Base-by-base conservation (phyloP, 2,329 filamentous ascomycete species). In the Pseudocercospora fijiensis region DNA sequence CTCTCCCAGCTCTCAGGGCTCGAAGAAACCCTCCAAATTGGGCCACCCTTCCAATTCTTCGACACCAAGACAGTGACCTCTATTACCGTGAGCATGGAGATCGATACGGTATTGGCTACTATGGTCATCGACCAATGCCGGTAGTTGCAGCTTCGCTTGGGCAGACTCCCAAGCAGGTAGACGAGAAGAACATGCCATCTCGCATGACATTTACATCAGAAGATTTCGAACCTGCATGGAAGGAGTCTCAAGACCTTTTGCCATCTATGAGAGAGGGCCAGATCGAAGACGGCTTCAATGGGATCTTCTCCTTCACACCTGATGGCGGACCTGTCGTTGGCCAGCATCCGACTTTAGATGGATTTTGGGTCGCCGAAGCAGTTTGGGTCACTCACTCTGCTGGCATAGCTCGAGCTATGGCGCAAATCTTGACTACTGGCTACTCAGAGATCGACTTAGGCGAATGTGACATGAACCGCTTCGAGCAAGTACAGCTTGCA, bases 341-440 rank as follows among this genome's bases (percentile, higher is more conserved):
- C 2, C 80, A 84, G 68, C 79, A 84, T 0, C 85, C 86, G 6
- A 81, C 80, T 13, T 74, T 88, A 0, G 83, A 87, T 52, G 84
- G 84, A 11, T 88, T 88, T 74, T 88, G 81, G 67, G 84, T 88
- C 0, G 86, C 86, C 0, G 86, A 88, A 69, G 86, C 86, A 4
- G 85, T 88, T 0, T 88, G 86, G 86, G 86, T 88, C 0, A 88
- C 86, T 18, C 86, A 88, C 67, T 88, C 86, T 0, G 85, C 85
- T 0, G 86, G 86, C 24, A 83, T 88, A 1, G 86, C 86, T 8
- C 82, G 84, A 26, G 85, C 86, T 0, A 71, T 88, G 0, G 86
- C 86, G 0, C 81, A 88, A 70, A 70, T 86, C 0, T 75, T 88
- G 26, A 88, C 85, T 0, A 79, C 78, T 0, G 86, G 86, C 2